Percentiles rank a stretch among this genome's conserved stretches.
phyloP scores from a whole-genome alignment of 192 early-diverging fungal genomes.

The Mortierella hygrophila region DNA sequence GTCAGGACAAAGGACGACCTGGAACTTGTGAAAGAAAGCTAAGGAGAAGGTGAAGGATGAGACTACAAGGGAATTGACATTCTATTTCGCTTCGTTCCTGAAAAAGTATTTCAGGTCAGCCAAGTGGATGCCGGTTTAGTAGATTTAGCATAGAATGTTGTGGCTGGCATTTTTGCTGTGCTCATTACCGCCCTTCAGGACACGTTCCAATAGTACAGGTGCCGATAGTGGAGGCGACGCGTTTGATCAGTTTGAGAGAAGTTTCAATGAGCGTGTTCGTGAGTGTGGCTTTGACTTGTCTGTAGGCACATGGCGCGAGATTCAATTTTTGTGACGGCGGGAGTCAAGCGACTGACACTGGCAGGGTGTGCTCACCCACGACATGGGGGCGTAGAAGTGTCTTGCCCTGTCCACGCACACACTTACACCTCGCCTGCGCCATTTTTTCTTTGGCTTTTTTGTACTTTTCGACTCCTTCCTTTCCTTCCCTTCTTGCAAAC shows the following conservation, averaged over 20 bases:
- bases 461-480: neutral
- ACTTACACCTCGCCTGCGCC: conserved; percentile 28
- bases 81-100: conserved; percentile 5
- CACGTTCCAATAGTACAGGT: too few species aligned
- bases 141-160: too few species aligned
- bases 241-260: neutral
- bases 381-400: neutral
- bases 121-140: too few species aligned
- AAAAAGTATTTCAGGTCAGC: neutral
- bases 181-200: too few species aligned
- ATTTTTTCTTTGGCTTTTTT: neutral
- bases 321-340: neutral
- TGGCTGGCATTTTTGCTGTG: too few species aligned
- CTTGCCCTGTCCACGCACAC: neutral
- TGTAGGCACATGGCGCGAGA: neutral
- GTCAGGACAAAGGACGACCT: neutral
- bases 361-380: neutral
- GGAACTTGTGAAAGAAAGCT: neutral
- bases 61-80: conserved; percentile 15
- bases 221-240: neutral
- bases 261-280: neutral
- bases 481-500: neutral
- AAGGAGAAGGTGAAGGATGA: neutral
- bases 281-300: neutral
- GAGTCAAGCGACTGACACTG: neutral